Evolutionary conservation across 1,139 yeast genomes (phyloP), one percentile per base, ranked within the genome.

Genomic region (Pichia sp.): DNA sequence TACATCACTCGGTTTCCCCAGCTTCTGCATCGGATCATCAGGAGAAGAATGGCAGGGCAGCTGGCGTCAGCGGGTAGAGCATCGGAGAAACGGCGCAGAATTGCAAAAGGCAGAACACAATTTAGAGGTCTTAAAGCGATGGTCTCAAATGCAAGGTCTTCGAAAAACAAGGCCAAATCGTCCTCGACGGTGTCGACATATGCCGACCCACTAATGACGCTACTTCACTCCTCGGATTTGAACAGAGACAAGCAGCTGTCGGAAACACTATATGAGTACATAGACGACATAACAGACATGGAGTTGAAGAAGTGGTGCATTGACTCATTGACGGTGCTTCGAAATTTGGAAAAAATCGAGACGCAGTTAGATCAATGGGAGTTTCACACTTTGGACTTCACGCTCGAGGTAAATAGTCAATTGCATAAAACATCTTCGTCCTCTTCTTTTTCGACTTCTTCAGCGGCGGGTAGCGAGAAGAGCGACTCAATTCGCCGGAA

Each of bases 311-410:
- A 77, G 56, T 70, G 79, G 62, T 81, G 85, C 63, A 78, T 73
- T 57, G 70, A 77, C 26, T 70, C 78, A n/a, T 70, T 80, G 52
- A 74, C 75, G 46, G 74, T 79, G 5, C 67, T 80, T 40, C 76
- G 80, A 58, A 76, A 79, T 40, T 67, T 81, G 50, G 85, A 81
- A 63, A 75, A 76, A 59, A 71, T 79, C 29, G 79, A 77, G 58
- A 65, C 77, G 45, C 73, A 72, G 45, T 70, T 79, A 54, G 75
- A 78, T 57, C 77, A 78, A 59, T 81, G 85, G 85, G 82, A 80
- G 52, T 80, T 80, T 58, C 69, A 78, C 50, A 78, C 84, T n/a
- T 66, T 81, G 43, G 84, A 80, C 59, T 75, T 76, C 57, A 78
- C 55, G 8, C 45, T 55, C 38, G 51, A 45, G 46, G 45, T 49